Percentiles rank a stretch among this genome's conserved stretches.
Conservation (phyloP, 83 land plant species). For the Larix sibirica region DNA sequence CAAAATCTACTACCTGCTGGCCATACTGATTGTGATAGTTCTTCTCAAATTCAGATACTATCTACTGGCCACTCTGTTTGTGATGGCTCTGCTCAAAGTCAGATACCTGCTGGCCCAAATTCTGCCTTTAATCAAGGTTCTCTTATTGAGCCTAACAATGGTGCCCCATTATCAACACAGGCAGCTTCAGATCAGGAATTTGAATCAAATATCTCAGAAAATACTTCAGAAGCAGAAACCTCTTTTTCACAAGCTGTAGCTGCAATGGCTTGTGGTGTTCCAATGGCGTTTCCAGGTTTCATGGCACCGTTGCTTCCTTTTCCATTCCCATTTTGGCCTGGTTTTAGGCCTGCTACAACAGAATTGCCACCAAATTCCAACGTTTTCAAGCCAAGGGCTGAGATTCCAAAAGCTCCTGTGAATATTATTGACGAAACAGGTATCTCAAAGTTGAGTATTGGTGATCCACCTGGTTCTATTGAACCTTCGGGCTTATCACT, state of each 20-base stretch:
- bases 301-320: slow-evolving; percentile 50
- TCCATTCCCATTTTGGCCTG: slow-evolving; percentile 45
- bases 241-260: slow-evolving; percentile 9
- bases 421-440: slow-evolving; percentile 54
- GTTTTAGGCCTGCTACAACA: slow-evolving; percentile 17
- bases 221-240: slow-evolving; percentile 30
- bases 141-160: slow-evolving; percentile 20
- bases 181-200: slow-evolving; percentile 44
- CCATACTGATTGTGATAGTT: neutral
- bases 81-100: neutral
- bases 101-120: neutral
- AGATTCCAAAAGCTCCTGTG: slow-evolving; percentile 36
- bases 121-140: neutral
- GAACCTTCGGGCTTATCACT: slow-evolving; percentile 41
- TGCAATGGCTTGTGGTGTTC: slow-evolving; percentile 24
- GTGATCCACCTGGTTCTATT: slow-evolving; percentile 22
- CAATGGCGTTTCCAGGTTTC: slow-evolving; percentile 41
- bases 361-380: slow-evolving; percentile 21
- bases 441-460: slow-evolving; percentile 58
- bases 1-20: neutral
- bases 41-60: neutral
- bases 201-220: slow-evolving; percentile 53
- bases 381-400: slow-evolving; percentile 52
- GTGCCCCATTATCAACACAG: slow-evolving; percentile 17
- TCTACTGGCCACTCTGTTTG: neutral